Evolutionary conservation across 352 stramenopile genomes (phyloP).

Genomic region (Phytophthora meadii): DNA sequence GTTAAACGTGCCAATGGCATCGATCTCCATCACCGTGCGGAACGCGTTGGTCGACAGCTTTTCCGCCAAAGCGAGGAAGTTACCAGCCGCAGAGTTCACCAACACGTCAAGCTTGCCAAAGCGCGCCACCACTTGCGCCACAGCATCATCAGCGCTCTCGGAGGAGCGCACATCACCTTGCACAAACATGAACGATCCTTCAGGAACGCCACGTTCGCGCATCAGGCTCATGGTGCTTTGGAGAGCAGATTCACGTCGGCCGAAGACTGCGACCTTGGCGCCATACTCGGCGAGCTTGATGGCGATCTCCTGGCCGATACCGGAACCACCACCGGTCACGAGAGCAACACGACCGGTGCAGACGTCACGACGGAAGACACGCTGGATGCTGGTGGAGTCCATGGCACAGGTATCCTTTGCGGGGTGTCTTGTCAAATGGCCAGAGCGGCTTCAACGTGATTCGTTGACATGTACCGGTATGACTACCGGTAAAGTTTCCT

Average conservation of each 20-base stretch:
- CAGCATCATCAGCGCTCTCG: conserved; percentile 77
- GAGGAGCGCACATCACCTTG: conserved; percentile 89
- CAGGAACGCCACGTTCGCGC: conserved; percentile 50
- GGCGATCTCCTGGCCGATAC: conserved; percentile 95
- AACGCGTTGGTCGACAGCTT: conserved; percentile 94
- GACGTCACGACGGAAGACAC: conserved; percentile 64
- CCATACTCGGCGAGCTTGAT: conserved; percentile 92
- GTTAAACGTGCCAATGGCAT: conserved; percentile 96
- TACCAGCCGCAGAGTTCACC: conserved; percentile 94
- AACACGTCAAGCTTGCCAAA: conserved; percentile 94
- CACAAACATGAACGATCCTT: conserved; percentile 43
- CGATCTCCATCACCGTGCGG: conserved; percentile 97
- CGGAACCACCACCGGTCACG: conserved; percentile 94
- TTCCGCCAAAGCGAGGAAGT: conserved; percentile 92
- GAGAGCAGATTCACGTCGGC: conserved; percentile 90
- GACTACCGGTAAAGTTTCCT: neutral
- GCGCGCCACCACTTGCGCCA: conserved; percentile 73
- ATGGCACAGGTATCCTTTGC: conserved; percentile 27
- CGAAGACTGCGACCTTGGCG: conserved; percentile 93
- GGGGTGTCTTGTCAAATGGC: neutral
- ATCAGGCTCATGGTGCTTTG: conserved; percentile 80
- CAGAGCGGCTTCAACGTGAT: conserved; percentile 17
- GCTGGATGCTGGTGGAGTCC: conserved; percentile 56
- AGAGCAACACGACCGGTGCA: conserved; percentile 85
- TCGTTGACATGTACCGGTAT: conserved; percentile 10